Evolutionary conservation across 192 early-diverging fungal species (phyloP).

Genomic region (Umbelopsis vinacea): DNA sequence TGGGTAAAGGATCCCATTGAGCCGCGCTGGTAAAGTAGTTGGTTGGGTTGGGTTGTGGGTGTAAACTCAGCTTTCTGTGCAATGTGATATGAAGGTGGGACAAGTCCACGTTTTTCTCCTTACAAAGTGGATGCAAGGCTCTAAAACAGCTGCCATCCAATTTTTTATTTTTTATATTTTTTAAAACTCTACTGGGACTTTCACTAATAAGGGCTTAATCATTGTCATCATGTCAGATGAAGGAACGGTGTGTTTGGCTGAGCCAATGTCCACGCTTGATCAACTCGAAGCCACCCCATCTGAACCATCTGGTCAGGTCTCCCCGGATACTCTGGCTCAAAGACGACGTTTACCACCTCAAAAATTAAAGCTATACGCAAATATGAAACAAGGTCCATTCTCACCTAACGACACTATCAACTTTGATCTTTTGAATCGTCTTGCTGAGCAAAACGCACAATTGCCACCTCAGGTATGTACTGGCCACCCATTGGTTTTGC

Average conservation of each 20-base stretch:
- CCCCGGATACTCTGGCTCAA: conserved; percentile 32
- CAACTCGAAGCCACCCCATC: background rate
- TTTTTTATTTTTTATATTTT: background rate
- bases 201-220: conserved; percentile 9
- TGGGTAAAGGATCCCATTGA: too few species aligned
- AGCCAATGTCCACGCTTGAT: background rate
- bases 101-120: conserved; percentile 23
- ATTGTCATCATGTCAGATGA: conserved; percentile 21
- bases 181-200: background rate
- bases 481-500: background rate
- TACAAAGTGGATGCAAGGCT: background rate
- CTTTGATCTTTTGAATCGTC: conserved; percentile 38
- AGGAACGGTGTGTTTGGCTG: background rate
- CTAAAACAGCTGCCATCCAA: conserved; percentile 3
- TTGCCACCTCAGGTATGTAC: conserved; percentile 58
- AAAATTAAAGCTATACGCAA: conserved; percentile 35
- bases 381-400: background rate
- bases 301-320: background rate
- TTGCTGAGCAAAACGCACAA: conserved; percentile 61
- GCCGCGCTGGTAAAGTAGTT: too few species aligned
- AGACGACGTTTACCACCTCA: conserved; percentile 40
- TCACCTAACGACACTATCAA: background rate
- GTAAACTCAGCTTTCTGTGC: background rate
- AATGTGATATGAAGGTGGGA: background rate
- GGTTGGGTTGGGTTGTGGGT: too few species aligned